Conservation (phyloP, 2,329 filamentous ascomycete species). For the Hymenoscyphus fraxineus region DNA sequence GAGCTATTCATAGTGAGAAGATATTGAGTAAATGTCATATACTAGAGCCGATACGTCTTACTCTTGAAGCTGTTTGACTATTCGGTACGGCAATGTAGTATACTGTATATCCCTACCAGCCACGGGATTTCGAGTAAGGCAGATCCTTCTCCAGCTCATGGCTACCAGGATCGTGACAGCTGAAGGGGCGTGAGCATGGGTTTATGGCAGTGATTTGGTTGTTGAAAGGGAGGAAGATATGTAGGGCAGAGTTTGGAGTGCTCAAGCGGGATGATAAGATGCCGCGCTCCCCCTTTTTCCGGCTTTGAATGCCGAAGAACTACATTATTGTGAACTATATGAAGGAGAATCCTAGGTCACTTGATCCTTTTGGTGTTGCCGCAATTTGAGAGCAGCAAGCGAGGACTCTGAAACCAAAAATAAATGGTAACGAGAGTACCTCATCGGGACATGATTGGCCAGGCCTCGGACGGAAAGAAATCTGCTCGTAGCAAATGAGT, state of each 20-base stretch:
- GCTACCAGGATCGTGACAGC: background rate
- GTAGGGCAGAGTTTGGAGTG: background rate
- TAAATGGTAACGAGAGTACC: background rate
- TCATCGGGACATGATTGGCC: background rate
- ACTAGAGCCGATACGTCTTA: background rate
- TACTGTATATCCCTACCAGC: constrained; percentile 5
- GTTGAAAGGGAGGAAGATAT: no score
- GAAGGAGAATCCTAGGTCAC: background rate
- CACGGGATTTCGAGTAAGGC: constrained; percentile 5
- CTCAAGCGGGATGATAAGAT: background rate
- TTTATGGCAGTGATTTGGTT: background rate
- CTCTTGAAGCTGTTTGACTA: constrained; percentile 6
- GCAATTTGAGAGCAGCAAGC: background rate
- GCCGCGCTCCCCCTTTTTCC: background rate
- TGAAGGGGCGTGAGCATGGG: background rate
- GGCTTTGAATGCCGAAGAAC: background rate
- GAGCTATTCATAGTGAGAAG: background rate
- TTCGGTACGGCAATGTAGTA: constrained; percentile 1
- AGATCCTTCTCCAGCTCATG: constrained; percentile 4
- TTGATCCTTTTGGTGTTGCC: background rate
- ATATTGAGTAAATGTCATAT: background rate
- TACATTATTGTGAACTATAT: background rate
- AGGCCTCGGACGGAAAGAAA: background rate
- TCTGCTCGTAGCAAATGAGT: background rate
- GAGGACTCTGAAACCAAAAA: background rate